Base-by-base conservation (phyloP, 495 filamentous ascomycete species). In the Penicillium coprophilum region DNA sequence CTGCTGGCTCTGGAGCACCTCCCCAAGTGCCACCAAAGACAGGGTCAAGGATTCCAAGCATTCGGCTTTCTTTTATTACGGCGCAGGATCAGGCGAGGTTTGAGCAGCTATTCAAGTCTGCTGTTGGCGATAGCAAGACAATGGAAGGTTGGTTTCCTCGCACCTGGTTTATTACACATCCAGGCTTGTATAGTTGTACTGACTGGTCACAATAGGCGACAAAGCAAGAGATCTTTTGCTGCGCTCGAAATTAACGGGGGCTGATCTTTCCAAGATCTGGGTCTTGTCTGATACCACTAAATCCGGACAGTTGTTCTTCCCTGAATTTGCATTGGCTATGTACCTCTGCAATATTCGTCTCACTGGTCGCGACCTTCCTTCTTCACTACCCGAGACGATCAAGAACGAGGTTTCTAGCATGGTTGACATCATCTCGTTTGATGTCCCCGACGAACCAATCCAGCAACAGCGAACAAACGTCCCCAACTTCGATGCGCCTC, bases 341-440 rank as follows among this genome's bases (percentile, higher is more conserved):
- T 99, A 99, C 67, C 86, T 99, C 19, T 99, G 95, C 77, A 97
- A 97, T 60, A 66, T 97, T 60, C 91, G 88, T 72, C 79, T 97
- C 15, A 89, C 89, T 15, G 92, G 92, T 28, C 96, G 96, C 70
- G 76, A 84, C 0, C 65, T 99, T 10, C 95, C 95, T 2, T 61
- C 77, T 1, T 67, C 68, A 12, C 76, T 99, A 3, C 93, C 95
- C 0, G 92, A 97, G 39, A 87, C 82, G 39, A 85, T 97, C 46
- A 87, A 82, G 72, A 99, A 97, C 68, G 95, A 99, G 72, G 95
- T 99, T 28, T 97, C 93, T 10, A 95, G 95, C 66, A 97, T 99
- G 94, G 95, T 99, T 32, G 95, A 99, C 67, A 97, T 97, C 41
- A 99, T 99, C 60, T 96, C 93, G 19, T 97, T 97, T 69, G 90